Base-by-base conservation (phyloP, 345 rosid genomes). In the Salix koriyanagi region DNA sequence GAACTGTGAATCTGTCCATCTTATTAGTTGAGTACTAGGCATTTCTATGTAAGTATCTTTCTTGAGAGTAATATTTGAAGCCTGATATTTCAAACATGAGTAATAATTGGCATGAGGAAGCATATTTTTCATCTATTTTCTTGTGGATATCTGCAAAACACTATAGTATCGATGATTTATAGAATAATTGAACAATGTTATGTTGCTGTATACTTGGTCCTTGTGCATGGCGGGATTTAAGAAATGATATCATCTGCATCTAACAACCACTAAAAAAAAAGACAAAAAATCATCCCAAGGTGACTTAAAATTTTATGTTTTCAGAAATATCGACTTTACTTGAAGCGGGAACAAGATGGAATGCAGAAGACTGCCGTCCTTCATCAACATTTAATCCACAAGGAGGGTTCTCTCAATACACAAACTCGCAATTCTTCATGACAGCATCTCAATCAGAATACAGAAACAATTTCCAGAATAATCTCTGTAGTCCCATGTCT, bases 311-410 rank as follows among this genome's bases (percentile, higher is more conserved):
- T 56, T 65, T 72, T 72, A 23, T 23, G 18, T 72, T 69, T 67
- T 64, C 84, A 86, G 92, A 89, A 87, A 71, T 79, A 82, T 71
- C 83, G 81, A 4, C 83, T 76, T 9, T 70, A 79, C 67, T 56
- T 85, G 77, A 87, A 76, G 77, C 79, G 70, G 36, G 54, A 79
- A 12, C 80, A 69, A 78, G 85, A 73, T 46, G 69, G 60, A 58
- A 46, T 48, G 19, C 69, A 48, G 46, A 81, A 75, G 70, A 67
- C 34, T 30, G 54, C 64, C 4, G 56, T 46, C 74, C 70, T 65
- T 62, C 77, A 66, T 73, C 77, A 26, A 25, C 75, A 48, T 30
- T 70, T 50, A 70, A 28, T 79, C 18, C 25, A 54, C 75, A 26
- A 50, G 73, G 74, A 48, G 83, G 48, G 69, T 41, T 37, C 48